Base-by-base conservation (phyloP, 352 stramenopile species). In the Pythium rhizo-oryzae region DNA sequence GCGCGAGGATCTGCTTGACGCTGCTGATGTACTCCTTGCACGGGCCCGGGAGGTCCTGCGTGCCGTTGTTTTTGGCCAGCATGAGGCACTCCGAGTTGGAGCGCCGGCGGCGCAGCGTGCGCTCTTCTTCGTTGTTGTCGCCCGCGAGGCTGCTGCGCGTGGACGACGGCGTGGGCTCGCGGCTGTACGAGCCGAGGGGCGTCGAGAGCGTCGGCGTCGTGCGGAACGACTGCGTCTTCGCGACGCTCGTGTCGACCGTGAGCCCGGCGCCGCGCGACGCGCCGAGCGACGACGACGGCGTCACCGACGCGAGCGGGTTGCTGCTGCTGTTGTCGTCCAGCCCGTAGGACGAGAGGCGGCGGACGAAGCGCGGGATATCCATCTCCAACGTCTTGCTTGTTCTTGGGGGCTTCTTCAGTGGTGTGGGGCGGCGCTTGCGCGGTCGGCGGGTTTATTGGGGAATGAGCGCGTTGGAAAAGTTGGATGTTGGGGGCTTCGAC, bases 11-110 rank as follows among this genome's bases (percentile, higher is more conserved):
- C 65, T 90, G 84, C 81, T 95, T 93, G 60, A 95, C 85, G 59
- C 83, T 89, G 60, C 74, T 87, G 57, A 95, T 95, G 73, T 95
- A 95, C 44, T 95, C 87, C 53, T 92, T 76, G 71, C 87, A 95
- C 25, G 84, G 84, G 3, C 85, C 83, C 0, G 87, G 87, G 5
- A 95, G 75, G 33, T 89, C 73, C 37, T 70, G 54, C 47, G 21
- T 49, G 47, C 78, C 78, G 33, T 77, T 78, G 8, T 75, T 85
- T 69, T 90, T 92, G 11, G 84, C 84, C 0, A 95, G 69, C 52
- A 95, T 69, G 5, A 95, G 70, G 39, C 87, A 95, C 70, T 95
- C 87, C 65, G 84, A 93, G 72, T 93, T 89, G 62, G 79, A 90
- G 43, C 87, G 82, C 39, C 84, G 84, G 19, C 87, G 85, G 9